A percentile compares a stretch with the other conserved stretches of the same genome.
These are phyloP conservation scores for Phytophthora rubi DNA, from an alignment of 352 stramenopile species.

Conservation along the genomic window DNA sequence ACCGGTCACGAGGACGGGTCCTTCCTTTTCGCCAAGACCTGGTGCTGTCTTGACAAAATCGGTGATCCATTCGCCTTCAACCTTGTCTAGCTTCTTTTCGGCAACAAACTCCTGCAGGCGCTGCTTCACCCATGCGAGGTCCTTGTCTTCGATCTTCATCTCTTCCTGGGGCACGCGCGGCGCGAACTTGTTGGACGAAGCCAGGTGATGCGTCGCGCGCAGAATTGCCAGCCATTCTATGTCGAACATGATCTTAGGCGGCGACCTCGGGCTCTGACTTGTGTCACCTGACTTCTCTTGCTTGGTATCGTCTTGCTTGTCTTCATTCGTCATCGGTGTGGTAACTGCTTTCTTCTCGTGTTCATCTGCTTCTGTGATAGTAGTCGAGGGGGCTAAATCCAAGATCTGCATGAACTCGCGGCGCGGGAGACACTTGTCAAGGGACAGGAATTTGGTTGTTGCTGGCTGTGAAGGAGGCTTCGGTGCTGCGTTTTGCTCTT, in stretches of 20 bases:
- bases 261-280: conserved; percentile 2
- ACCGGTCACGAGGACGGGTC: conserved; percentile 48
- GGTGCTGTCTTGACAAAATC: conserved; percentile 86
- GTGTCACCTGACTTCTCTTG: conserved; percentile 7
- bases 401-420: conserved; percentile 96
- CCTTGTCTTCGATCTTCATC: conserved; percentile 74
- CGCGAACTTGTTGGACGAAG: conserved; percentile 63
- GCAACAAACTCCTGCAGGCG: conserved; percentile 54
- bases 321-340: background rate
- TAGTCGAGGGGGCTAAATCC: conserved; percentile 52
- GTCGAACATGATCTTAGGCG: conserved; percentile 92
- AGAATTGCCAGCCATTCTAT: conserved; percentile 95
- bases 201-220: conserved; percentile 91
- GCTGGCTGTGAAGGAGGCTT: conserved; percentile 16
- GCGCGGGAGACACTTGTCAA: conserved; percentile 99
- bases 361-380: conserved; percentile 6
- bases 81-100: conserved; percentile 62
- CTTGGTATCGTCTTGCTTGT: conserved; percentile 11
- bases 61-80: conserved; percentile 66
- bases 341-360: conserved; percentile 6
- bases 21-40: conserved; percentile 56
- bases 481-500: conserved; percentile 9
- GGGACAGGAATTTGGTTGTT: conserved; percentile 67
- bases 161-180: conserved; percentile 78
- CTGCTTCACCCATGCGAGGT: conserved; percentile 79